Conservation (phyloP, 257 asterid genomes). For the Leptodermis oblonga region DNA sequence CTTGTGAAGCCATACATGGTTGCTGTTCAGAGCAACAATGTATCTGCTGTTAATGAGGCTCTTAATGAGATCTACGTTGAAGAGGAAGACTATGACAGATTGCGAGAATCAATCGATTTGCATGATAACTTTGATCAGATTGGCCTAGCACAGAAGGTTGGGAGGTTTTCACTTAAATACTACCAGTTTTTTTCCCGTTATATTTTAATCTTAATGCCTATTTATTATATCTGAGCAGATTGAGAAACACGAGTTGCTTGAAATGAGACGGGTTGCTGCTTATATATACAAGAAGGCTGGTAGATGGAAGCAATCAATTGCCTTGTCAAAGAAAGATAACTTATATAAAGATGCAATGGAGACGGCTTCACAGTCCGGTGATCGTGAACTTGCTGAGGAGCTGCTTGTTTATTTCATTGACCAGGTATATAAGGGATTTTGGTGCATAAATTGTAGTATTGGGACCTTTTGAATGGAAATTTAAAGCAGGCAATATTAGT, state of each 20-base stretch:
- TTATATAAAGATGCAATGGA: slow-evolving; percentile 99
- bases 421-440: slow-evolving; percentile 43
- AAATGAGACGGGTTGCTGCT: slow-evolving; percentile 99
- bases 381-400: slow-evolving; percentile 99
- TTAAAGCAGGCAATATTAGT: not conserved
- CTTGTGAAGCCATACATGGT: slow-evolving; percentile 98
- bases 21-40: slow-evolving; percentile 98
- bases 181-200: slow-evolving; percentile 4
- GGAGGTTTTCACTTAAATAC: slow-evolving; percentile 14
- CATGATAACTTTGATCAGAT: slow-evolving; percentile 97
- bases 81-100: slow-evolving; percentile 96
- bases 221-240: slow-evolving; percentile 44
- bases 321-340: slow-evolving; percentile 94
- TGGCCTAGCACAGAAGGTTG: slow-evolving; percentile 98
- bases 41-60: slow-evolving; percentile 96
- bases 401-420: slow-evolving; percentile 94
- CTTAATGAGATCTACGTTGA: slow-evolving; percentile 93
- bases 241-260: slow-evolving; percentile 99
- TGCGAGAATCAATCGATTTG: slow-evolving; percentile 89
- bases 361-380: slow-evolving; percentile 99
- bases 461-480: not conserved
- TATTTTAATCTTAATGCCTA: not conserved
- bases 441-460: not conserved
- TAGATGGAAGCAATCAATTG: slow-evolving; percentile 96
- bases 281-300: slow-evolving; percentile 99